Base-by-base conservation (phyloP, 352 stramenopile species). In the Globisporangium cederbergense region DNA sequence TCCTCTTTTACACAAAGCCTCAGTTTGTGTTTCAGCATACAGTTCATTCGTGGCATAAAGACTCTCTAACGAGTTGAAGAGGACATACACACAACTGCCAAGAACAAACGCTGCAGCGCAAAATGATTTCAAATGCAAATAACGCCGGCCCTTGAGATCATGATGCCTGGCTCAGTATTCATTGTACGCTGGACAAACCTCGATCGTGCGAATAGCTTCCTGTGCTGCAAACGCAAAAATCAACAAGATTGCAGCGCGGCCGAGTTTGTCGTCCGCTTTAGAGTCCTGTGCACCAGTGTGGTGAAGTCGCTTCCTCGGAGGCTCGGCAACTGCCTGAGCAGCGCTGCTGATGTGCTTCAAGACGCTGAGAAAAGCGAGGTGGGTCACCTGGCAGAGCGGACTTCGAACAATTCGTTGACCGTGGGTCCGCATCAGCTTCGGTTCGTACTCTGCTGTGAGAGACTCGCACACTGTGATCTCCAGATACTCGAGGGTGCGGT, bases 181-280 rank as follows among this genome's bases (percentile, higher is more conserved):
- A 2, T 34, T 5, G 30, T 34, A 34, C 30, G 5, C 30, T 34
- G 30, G 30, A 5, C 2, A 22, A 25, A 25, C 43, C 14, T 49
- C 43, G n/a, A 53, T 53, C 10, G 32, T 11, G 46, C 20, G 20
- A 13, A 3, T 14, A 10, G n/a, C n/a, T 16, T 9, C 7, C 47
- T 61, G 14, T 3, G 25, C 55, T 25, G 40, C 55, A 20, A 61
- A 61, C 40, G 10, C 55, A 16, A 61, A 52, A 16, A 61, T 49
- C 6, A n/a, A 36, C 40, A 14, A 49, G 4, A 52, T 13, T 0
- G 38, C 22, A 32, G 22, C 40, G 20, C 11, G 22, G 9, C 25
- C 40, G 3, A 61, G 55, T 25, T 25, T 36, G 20, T 25, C 11
- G 38, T n/a, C 9, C 13, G 8, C 1, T n/a, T n/a, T n/a, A 22